These are phyloP conservation scores for Cochlearia excelsa DNA, from an alignment of 345 rosid genomes.

Conservation along the genomic window DNA sequence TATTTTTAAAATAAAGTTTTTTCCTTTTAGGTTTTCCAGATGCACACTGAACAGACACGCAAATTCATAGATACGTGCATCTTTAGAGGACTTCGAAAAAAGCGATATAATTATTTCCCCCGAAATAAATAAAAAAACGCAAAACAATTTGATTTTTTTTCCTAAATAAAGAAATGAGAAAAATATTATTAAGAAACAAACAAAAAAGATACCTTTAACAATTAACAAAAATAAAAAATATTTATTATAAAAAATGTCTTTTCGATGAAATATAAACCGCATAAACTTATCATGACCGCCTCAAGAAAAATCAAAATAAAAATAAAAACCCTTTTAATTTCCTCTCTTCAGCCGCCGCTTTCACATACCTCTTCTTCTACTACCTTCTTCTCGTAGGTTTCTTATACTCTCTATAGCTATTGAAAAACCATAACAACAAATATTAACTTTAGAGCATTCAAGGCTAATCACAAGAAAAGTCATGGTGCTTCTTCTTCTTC, in stretches of 20 bases:
- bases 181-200: constrained; percentile 20
- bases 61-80: constrained; percentile 35
- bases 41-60: constrained; percentile 36
- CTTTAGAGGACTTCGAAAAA: constrained; percentile 28
- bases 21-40: constrained; percentile 10
- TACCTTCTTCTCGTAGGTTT: constrained; percentile 20
- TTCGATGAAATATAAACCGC: constrained; percentile 34
- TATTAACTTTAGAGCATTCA: constrained; percentile 33
- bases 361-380: constrained; percentile 22
- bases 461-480: constrained; percentile 42
- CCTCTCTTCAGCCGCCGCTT: constrained; percentile 40
- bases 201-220: constrained; percentile 26
- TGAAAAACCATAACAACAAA: constrained; percentile 29
- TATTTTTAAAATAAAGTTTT: background rate
- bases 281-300: constrained; percentile 38
- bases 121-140: constrained; percentile 5
- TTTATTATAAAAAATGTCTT: background rate
- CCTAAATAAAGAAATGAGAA: constrained; percentile 27
- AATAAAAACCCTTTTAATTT: constrained; percentile 17
- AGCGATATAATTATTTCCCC: constrained; percentile 27
- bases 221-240: constrained; percentile 23
- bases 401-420: constrained; percentile 29
- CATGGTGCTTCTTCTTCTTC: constrained; percentile 40
- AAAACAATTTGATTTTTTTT: constrained; percentile 24
- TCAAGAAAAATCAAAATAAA: constrained; percentile 11